phyloP scores from a whole-genome alignment of 306 rosid genomes.

The Rubus parviflorus region DNA sequence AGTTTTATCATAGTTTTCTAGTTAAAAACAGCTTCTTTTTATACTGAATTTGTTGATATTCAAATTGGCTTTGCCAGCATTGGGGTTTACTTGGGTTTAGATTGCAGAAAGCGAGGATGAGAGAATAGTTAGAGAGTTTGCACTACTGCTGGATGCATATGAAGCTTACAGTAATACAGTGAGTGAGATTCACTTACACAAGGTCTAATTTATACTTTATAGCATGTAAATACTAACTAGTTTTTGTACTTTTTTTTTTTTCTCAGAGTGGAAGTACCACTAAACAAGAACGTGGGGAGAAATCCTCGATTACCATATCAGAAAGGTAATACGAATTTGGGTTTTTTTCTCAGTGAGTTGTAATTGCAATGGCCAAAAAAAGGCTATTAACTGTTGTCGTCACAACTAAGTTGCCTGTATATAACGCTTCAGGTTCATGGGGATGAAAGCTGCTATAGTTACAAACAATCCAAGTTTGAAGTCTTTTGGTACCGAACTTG shows the following conservation, averaged over 20 bases:
- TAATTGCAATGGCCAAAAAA: slow-evolving; percentile 1
- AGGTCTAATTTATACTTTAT: slow-evolving; percentile 3
- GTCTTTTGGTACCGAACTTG: slow-evolving; percentile 63
- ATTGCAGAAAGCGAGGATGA: slow-evolving; percentile 85
- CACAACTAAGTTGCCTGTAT: slow-evolving; percentile 24
- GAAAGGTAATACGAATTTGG: slow-evolving; percentile 53
- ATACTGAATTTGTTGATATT: background rate
- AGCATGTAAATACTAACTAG: background rate
- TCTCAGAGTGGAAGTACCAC: slow-evolving; percentile 41
- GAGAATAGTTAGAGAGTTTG: slow-evolving; percentile 79
- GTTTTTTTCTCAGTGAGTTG: background rate
- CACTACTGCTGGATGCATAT: slow-evolving; percentile 62
- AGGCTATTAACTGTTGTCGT: background rate
- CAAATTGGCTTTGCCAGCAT: slow-evolving; percentile 16
- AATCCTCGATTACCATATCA: slow-evolving; percentile 44
- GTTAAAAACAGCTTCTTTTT: no score
- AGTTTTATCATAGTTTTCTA: no score
- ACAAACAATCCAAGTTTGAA: slow-evolving; percentile 62
- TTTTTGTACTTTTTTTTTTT: slow-evolving; percentile 22
- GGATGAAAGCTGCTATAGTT: slow-evolving; percentile 81
- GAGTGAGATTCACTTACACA: slow-evolving; percentile 39
- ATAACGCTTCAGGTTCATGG: slow-evolving; percentile 75
- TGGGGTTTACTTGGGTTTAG: slow-evolving; percentile 60
- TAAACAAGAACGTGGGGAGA: slow-evolving; percentile 30
- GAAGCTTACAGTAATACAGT: slow-evolving; percentile 45